Evolutionary conservation across 2,329 filamentous ascomycete genomes (phyloP), one percentile per base, ranked within the genome.

Genomic region (Ophiocordyceps sinensis): DNA sequence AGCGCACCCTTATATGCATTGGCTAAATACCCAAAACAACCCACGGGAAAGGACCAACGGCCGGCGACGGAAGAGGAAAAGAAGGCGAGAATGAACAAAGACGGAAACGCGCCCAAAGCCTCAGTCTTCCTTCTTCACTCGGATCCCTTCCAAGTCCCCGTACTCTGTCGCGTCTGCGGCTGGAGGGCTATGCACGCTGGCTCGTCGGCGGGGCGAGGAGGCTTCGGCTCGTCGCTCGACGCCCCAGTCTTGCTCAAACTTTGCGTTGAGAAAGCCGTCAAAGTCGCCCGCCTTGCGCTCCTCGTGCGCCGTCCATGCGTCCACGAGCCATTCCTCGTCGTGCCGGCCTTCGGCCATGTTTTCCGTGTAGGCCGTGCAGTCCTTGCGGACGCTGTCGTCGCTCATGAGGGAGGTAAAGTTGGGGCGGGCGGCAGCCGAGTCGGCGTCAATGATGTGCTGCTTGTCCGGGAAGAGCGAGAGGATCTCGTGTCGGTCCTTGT

Each of bases 251-350:
- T 61, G 53, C 49, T 65, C 58, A 43, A 76, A 70, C 41, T 63
- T 63, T 3, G 54, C 49, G 10, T 60, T 53, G 28, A 72, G 54
- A 40, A 63, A 67, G 4, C 64, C 63, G 43, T 75, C 65, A 44
- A 73, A 77, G 2, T 67, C 59, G 5, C 73, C 73, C 1, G 57
- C 51, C 39, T 57, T 60, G 42, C 71, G 67, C 50, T 63, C 59
- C 41, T 63, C 59, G 45, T 75, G 69, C 1, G 73, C 73, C 4
- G 53, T 52, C 60, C 67, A 74, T 1, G 73, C 73, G 42, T 68
- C 60, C 14, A 51, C 56, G 8, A 77, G 62, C 73, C 73, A 77
- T 13, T 63, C 61, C 2, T 64, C 61, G 46, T 75, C 70, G 43
- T 75, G 68, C 29, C 62, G 64, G 4, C 73, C 73, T 30, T 59